These are phyloP conservation scores for Aciculosporium take DNA, from an alignment of 2,329 filamentous ascomycete genomes.

Conservation along the genomic window DNA sequence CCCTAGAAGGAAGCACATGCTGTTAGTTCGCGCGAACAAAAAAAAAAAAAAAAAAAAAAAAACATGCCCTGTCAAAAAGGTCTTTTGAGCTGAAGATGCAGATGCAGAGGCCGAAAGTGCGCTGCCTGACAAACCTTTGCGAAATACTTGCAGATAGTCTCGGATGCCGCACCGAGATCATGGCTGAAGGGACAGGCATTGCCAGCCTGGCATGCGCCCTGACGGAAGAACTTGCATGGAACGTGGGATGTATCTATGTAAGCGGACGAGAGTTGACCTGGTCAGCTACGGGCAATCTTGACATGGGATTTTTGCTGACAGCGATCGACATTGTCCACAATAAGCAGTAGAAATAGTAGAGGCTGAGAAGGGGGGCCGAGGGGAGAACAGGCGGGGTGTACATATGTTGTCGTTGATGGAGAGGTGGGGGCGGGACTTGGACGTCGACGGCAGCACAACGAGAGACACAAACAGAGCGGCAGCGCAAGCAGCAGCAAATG, in stretches of 20 bases:
- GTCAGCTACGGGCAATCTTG: neutral
- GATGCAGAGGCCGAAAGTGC: neutral
- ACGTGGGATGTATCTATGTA: constrained; percentile 80
- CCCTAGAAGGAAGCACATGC: constrained; percentile 39
- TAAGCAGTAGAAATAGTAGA: too few relatives aligned
- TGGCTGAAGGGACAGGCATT: constrained; percentile 94
- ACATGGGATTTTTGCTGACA: too few relatives aligned
- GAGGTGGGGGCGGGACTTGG: constrained; percentile 6
- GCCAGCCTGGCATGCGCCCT: constrained; percentile 91
- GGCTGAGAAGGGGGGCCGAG: too few relatives aligned
- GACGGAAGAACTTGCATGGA: constrained; percentile 97
- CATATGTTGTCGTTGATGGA: neutral
- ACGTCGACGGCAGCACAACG: neutral
- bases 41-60: neutral
- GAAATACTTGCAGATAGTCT: constrained; percentile 97
- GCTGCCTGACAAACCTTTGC: constrained; percentile 56
- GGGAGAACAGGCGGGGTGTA: neutral
- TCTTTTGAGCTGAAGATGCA: too few relatives aligned
- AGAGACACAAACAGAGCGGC: neutral
- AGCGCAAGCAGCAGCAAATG: neutral
- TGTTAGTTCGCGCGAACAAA: constrained; percentile 1
- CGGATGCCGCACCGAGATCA: constrained; percentile 68
- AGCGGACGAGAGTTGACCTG: neutral
- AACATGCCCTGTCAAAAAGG: too few relatives aligned
- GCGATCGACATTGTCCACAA: too few relatives aligned